phyloP scores from a whole-genome alignment of 345 rosid species.

The Pistacia integerrima region DNA sequence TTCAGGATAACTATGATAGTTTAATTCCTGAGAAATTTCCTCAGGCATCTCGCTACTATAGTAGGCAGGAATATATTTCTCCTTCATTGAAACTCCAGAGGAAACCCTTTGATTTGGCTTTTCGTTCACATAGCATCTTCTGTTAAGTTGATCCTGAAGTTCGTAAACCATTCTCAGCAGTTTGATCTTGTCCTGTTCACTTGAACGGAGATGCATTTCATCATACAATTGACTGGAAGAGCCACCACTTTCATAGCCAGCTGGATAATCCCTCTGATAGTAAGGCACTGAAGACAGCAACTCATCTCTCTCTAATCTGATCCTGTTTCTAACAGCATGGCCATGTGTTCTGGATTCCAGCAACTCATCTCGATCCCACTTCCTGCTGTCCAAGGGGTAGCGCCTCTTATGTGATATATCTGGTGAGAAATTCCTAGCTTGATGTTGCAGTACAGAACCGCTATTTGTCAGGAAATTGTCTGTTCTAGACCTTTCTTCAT shows the following conservation, averaged over 20 bases:
- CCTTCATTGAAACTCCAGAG: constrained; percentile 32
- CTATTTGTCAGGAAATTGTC: constrained; percentile 35
- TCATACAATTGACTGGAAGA: constrained; percentile 46
- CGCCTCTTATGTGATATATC: constrained; percentile 31
- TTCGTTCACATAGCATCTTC: constrained; percentile 32
- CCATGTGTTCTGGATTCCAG: constrained; percentile 36
- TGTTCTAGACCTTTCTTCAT: constrained; percentile 37
- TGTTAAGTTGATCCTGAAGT: constrained; percentile 56
- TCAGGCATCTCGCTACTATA: constrained; percentile 24
- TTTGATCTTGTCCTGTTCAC: constrained; percentile 47
- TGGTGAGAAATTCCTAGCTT: constrained; percentile 32
- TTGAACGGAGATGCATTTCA: constrained; percentile 37
- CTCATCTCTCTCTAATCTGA: constrained; percentile 43
- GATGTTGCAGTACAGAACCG: constrained; percentile 30
- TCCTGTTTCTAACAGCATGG: constrained; percentile 38
- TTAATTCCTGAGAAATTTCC: constrained; percentile 16
- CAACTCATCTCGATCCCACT: constrained; percentile 39
- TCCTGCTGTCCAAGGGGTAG: constrained; percentile 27
- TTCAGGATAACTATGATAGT: constrained; percentile 30
- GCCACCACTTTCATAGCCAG: constrained; percentile 45
- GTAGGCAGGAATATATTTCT: constrained; percentile 25
- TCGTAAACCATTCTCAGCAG: constrained; percentile 57
- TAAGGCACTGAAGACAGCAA: constrained; percentile 39
- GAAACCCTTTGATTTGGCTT: constrained; percentile 27
- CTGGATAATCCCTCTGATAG: constrained; percentile 38